phyloP scores from a whole-genome alignment of 2,329 filamentous ascomycete genomes.

The Aspergillus glaucus region DNA sequence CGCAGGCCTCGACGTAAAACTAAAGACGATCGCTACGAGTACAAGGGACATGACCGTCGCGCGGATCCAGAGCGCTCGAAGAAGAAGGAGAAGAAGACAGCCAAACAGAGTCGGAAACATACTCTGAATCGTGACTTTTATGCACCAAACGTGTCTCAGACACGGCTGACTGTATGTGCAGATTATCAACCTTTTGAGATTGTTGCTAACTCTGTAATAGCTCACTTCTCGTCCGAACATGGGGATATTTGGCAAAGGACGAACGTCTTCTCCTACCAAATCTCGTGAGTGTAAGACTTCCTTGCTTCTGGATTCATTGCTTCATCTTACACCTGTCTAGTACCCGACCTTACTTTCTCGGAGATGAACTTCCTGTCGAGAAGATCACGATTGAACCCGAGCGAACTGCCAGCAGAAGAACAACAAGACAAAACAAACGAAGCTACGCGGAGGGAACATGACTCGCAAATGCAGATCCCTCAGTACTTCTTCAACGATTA shows the following conservation, averaged over 20 bases:
- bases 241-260: constrained; percentile 34
- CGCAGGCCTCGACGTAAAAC: constrained; percentile 53
- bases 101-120: constrained; percentile 19
- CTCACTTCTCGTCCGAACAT: constrained; percentile 14
- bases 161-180: constrained; percentile 48
- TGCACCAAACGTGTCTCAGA: constrained; percentile 48
- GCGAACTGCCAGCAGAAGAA: neutral
- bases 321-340: constrained; percentile 1
- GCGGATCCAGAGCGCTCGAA: constrained; percentile 1
- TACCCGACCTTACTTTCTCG: constrained; percentile 16
- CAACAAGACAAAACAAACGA: neutral
- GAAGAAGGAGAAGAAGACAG: constrained; percentile 18
- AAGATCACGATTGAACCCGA: neutral
- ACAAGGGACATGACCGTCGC: constrained; percentile 18
- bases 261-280: constrained; percentile 26
- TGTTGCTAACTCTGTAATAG: constrained; percentile 11
- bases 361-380: constrained; percentile 16
- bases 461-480: neutral
- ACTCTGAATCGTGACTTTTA: constrained; percentile 52
- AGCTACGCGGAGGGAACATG: neutral
- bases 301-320: neutral
- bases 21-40: constrained; percentile 51
- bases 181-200: neutral
- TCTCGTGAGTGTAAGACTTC: constrained; percentile 11
- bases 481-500: neutral